Evolutionary conservation across 192 early-diverging fungal genomes (phyloP), one percentile per base, ranked within the genome.

Genomic region (Diversispora epigaea): DNA sequence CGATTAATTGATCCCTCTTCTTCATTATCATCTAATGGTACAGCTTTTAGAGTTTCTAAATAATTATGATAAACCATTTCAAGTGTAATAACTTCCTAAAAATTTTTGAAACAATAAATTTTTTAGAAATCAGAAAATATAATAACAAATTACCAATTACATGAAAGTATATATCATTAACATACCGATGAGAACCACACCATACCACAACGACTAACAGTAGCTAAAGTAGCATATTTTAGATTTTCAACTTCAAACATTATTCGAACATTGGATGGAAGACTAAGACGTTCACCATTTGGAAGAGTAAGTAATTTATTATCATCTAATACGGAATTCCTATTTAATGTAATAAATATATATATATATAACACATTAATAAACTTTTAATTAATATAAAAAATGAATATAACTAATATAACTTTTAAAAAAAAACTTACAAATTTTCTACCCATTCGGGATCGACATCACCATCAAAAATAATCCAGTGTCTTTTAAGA

Each of bases 361-460:
- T 19, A 74, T n/a, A n/a, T n/a, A n/a, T n/a, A 54, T 39, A 61
- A 39, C 21, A 40, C n/a, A 10, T 14, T 62, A n/a, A 14, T 40
- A 21, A 62, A 14, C 8, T 14, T 62, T 10, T 14, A 2, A 10
- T 40, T 62, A 62, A 32, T 25, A 4, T 15, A 3, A 81, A 10
- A 72, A n/a, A n/a, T n/a, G n/a, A n/a, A n/a, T n/a, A 72, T 14
- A 56, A 5, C n/a, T n/a, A n/a, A 10, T 25, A 9, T 54, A 49
- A 49, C 7, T 49, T 49, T 14, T 14, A 14, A 8, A 14, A 49
- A 8, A 76, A 82, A 77, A 78, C 81, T 81, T 96, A 95, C 71
- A 99, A 87, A 79, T 99, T 99, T 84, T 99, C 98, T 19, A 99
- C 97, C 98, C 98, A 99, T 80, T 98, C 95, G 22, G 98, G 97